Conservation (phyloP, 1,284 basidiomycete species). For the Microbotryomycetes sp. region DNA sequence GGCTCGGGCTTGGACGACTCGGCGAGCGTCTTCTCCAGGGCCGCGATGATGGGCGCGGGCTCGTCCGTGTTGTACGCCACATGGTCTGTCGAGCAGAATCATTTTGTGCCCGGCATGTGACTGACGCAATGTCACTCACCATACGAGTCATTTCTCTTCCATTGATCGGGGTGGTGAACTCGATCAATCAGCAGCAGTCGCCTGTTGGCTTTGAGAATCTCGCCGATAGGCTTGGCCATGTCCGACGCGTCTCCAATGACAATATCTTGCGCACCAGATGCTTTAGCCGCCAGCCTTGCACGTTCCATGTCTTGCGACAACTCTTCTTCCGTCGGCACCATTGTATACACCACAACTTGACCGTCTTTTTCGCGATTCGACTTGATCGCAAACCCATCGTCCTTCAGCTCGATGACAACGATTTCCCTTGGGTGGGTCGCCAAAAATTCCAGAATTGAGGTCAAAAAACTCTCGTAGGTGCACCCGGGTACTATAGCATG, state of each 20-base stretch:
- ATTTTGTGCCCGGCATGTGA: no score
- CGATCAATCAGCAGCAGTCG: conserved; percentile 12
- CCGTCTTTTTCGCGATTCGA: conserved; percentile 5
- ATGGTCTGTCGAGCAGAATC: not conserved
- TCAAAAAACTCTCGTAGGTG: conserved; percentile 7
- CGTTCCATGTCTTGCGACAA: not conserved
- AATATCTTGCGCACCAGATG: not conserved
- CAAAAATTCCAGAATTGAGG: conserved; percentile 14
- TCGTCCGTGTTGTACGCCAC: conserved; percentile 16
- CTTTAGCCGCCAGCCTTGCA: not conserved
- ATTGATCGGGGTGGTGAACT: conserved; percentile 9
- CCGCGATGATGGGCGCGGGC: conserved; percentile 10
- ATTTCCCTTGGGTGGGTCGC: conserved; percentile 6
- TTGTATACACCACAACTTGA: conserved; percentile 5
- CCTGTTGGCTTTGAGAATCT: conserved; percentile 5
- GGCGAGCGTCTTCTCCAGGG: conserved; percentile 4
- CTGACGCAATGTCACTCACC: not conserved
- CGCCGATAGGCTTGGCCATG: conserved; percentile 9
- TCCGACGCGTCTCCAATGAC: conserved; percentile 1
- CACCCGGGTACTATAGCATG: conserved; percentile 17
- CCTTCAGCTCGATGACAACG: conserved; percentile 19
- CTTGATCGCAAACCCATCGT: conserved; percentile 13
- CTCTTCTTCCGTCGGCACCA: conserved; percentile 13
- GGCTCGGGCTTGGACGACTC: conserved; percentile 3
- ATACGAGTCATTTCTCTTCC: conserved; percentile 13